Evolutionary conservation across 148 eudicot genomes (phyloP).

Genomic region (Camellia lanceoleosa): DNA sequence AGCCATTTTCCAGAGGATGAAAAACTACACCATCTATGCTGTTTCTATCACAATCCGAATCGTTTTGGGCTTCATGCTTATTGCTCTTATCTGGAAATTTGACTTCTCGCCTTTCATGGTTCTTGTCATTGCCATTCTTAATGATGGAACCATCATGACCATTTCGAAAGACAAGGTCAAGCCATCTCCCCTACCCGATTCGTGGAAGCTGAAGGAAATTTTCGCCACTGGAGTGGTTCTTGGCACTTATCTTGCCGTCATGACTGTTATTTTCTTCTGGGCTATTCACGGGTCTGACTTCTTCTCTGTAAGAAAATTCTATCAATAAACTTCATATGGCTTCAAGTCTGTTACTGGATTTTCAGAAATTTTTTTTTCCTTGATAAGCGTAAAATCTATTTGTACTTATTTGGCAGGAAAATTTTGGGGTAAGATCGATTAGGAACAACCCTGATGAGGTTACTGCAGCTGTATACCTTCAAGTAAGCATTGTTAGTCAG

Average conservation of each 20-base stretch:
- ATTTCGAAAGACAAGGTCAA: conserved; percentile 69
- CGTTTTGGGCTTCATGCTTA: conserved; percentile 60
- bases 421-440: conserved; percentile 46
- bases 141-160: conserved; percentile 82
- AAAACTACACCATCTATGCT: conserved; percentile 68
- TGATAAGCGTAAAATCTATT: neutral
- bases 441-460: conserved; percentile 31
- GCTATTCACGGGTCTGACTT: conserved; percentile 45
- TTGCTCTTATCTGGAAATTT: conserved; percentile 65
- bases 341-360: no score
- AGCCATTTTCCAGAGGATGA: conserved; percentile 77
- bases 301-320: conserved; percentile 42
- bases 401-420: conserved; percentile 30
- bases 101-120: conserved; percentile 84
- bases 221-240: conserved; percentile 71
- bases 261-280: conserved; percentile 73
- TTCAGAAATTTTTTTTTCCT: no score
- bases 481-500: conserved; percentile 76
- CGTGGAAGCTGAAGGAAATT: conserved; percentile 68
- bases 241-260: conserved; percentile 59
- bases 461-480: conserved; percentile 66
- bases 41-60: conserved; percentile 71
- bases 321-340: neutral
- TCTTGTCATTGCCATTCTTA: conserved; percentile 57
- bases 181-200: conserved; percentile 70